Conservation (phyloP, 106 monocot species). For the Alisma plantagoaquatica region DNA sequence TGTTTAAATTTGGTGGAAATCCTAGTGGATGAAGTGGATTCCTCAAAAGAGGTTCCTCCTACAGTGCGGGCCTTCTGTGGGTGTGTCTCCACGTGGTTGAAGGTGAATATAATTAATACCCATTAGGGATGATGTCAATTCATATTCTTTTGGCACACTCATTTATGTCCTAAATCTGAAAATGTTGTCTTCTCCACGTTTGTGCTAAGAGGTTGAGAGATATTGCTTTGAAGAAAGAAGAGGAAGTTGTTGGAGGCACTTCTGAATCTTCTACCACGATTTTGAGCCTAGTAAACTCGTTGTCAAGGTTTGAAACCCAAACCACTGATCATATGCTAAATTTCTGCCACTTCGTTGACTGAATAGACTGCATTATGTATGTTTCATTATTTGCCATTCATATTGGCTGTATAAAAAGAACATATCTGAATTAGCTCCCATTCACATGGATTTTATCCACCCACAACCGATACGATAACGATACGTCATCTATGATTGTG, state of each 20-base stretch:
- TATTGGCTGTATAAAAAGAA: too few relatives aligned
- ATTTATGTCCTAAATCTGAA: constrained; percentile 12
- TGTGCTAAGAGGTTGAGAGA: constrained; percentile 68
- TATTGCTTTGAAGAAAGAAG: constrained; percentile 63
- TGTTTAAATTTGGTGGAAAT: constrained; percentile 74
- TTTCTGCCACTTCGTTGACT: too few relatives aligned
- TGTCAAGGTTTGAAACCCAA: constrained; percentile 92
- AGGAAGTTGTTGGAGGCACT: constrained; percentile 14
- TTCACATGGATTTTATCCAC: too few relatives aligned
- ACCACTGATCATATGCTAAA: too few relatives aligned
- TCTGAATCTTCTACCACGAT: constrained; percentile 41
- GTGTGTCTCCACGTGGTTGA: constrained; percentile 69
- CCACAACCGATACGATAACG: too few relatives aligned
- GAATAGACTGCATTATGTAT: too few relatives aligned
- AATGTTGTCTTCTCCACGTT: too few relatives aligned
- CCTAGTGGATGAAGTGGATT: constrained; percentile 52
- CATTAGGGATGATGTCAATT: neutral
- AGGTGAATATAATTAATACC: constrained; percentile 26
- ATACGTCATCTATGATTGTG: too few relatives aligned
- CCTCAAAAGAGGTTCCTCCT: constrained; percentile 29
- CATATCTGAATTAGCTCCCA: too few relatives aligned
- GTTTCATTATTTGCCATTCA: too few relatives aligned
- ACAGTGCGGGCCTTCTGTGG: constrained; percentile 70
- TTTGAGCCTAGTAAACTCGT: constrained; percentile 42
- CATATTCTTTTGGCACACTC: neutral